Evolutionary conservation across 805 yeast species (phyloP), one percentile per base, ranked within the genome.

Genomic region (Nadsonia fulvescens): DNA sequence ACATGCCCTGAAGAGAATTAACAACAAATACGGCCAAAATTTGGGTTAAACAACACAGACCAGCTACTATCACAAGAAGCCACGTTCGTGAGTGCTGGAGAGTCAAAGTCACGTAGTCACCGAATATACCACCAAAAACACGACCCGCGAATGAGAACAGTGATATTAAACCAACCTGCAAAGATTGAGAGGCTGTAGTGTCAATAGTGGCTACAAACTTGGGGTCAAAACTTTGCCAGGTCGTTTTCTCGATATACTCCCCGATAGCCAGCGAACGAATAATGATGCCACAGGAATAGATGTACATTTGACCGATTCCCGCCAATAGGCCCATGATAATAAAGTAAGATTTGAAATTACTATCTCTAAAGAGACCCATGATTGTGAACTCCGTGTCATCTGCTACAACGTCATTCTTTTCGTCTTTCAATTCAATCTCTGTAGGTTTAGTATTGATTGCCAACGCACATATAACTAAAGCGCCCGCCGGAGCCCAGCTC

Each of bases 221-320:
- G 14, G 25, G 15, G 20, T 24, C 19, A 18, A 20, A 17, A 6
- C 25, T 20, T 15, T 20, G 23, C 17, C 23, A 16, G 21, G 19
- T 15, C 15, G 22, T 16, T 5, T 20, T 16, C 8, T 25, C 28
- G 8, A 45, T 9, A 21, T 10, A 11, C 6, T n/a, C 27, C 15
- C 16, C 5, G n/a, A 7, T 9, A 14, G 45, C 38, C 19, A 68
- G 47, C 0, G 75, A 64, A 27, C 55, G 53, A 8, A 71, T 75
- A 37, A 75, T 63, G 39, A 69, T 72, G 0, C 91, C 91, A 19
- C 75, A 66, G 0, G 78, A 66, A 37, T 69, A 73, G 20, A 76
- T 76, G 42, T 70, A 77, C 63, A 72, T 64, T 38, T 75, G 86
- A 14, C 82, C 75, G 30, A 68, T 43, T 0, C 81, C 83, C 6